Conservation (phyloP, 2,329 filamentous ascomycete species). For the Fusarium sp. region DNA sequence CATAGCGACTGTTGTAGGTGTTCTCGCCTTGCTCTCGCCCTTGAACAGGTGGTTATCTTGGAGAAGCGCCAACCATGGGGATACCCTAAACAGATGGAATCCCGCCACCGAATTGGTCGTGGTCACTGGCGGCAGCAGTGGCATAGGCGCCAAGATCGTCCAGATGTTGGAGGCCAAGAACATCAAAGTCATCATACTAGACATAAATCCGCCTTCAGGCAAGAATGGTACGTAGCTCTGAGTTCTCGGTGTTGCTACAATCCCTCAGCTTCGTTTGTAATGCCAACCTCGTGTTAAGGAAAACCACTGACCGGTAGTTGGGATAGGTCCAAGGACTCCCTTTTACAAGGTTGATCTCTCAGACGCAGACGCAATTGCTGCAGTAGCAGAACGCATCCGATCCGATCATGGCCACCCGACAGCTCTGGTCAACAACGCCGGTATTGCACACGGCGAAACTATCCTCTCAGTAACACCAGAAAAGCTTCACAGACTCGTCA, state of each 20-base stretch:
- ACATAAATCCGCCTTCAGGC: not conserved
- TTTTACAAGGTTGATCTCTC: not conserved
- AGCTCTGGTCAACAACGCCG: not conserved
- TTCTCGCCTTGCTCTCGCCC: too few species aligned
- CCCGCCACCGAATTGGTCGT: too few species aligned
- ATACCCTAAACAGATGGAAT: too few species aligned
- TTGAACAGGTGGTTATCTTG: too few species aligned
- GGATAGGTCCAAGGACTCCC: not conserved
- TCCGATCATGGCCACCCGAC: not conserved
- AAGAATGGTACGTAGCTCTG: not conserved
- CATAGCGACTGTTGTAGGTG: too few species aligned
- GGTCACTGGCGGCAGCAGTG: too few species aligned
- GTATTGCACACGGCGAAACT: not conserved
- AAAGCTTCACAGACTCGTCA: not conserved
- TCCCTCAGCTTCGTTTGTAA: not conserved
- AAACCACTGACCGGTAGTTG: not conserved
- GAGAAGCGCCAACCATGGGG: too few species aligned
- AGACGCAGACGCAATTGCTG: not conserved
- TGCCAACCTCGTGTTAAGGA: not conserved
- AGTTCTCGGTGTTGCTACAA: too few species aligned
- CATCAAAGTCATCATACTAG: not conserved
- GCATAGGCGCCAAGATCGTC: too few species aligned
- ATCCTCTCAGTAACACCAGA: not conserved
- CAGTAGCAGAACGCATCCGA: not conserved
- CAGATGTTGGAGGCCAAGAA: too few species aligned